Conservation (phyloP, 164 flowering plant species). For the Piper betle region DNA sequence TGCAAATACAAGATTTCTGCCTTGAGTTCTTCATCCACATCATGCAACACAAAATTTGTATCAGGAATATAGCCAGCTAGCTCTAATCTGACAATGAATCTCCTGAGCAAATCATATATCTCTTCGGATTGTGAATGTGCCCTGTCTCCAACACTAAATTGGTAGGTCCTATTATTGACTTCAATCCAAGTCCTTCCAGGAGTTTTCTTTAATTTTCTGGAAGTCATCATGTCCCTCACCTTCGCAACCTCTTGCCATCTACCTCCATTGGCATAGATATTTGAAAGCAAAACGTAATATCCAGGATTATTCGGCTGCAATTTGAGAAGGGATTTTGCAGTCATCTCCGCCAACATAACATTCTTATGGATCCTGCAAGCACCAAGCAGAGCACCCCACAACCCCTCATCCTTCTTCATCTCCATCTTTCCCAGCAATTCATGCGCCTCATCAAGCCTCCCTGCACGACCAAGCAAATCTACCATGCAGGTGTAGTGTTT, state of each 20-base stretch:
- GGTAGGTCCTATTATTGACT: conserved; percentile 22
- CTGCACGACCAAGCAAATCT: conserved; percentile 54
- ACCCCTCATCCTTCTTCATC: conserved; percentile 30
- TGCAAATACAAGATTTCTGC: conserved; percentile 25
- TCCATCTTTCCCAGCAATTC: conserved; percentile 27
- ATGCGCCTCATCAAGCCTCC: conserved; percentile 36
- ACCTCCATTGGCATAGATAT: conserved; percentile 47
- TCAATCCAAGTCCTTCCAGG: conserved; percentile 61
- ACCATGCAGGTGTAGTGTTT: conserved; percentile 56
- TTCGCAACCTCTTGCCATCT: conserved; percentile 44
- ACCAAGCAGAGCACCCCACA: conserved; percentile 46
- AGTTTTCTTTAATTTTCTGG: conserved; percentile 29
- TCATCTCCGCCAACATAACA: conserved; percentile 34
- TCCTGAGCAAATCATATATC: conserved; percentile 25
- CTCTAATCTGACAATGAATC: conserved; percentile 25
- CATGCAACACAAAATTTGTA: conserved; percentile 40
- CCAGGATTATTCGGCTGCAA: conserved; percentile 37
- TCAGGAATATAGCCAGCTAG: conserved; percentile 48
- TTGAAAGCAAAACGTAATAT: conserved; percentile 47
- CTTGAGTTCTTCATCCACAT: conserved; percentile 52
- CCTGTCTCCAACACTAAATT: conserved; percentile 34
- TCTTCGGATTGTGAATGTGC: conserved; percentile 30
- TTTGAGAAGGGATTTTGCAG: conserved; percentile 35
- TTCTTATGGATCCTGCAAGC: conserved; percentile 40
- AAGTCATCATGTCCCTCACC: conserved; percentile 30